Conservation (phyloP, 108 stramenopile genomes). For the Cyclotella choctawhatcheeana region DNA sequence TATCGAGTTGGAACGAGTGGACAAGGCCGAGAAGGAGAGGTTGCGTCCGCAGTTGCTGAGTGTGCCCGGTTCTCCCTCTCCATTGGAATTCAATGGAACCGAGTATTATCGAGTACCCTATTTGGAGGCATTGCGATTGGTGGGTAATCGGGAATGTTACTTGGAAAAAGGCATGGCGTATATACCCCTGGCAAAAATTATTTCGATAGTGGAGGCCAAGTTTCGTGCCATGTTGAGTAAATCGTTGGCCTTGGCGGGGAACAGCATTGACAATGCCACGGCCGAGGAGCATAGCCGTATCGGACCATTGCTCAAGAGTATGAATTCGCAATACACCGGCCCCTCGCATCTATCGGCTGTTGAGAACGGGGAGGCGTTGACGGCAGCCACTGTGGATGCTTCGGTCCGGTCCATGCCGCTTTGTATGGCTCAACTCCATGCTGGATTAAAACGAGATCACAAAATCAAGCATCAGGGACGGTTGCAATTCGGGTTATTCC, state of each 20-base stretch:
- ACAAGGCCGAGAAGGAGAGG: conserved; percentile 55
- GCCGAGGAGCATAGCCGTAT: conserved; percentile 59
- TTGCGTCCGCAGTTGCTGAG: conserved; percentile 35
- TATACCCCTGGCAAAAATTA: conserved; percentile 84
- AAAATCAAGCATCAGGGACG: conserved; percentile 96
- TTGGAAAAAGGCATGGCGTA: conserved; percentile 88
- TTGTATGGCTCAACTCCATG: conserved; percentile 94
- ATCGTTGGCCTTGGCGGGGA: conserved; percentile 70
- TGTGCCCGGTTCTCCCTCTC: conserved; percentile 41
- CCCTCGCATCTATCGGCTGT: conserved; percentile 35
- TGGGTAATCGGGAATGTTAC: conserved; percentile 81
- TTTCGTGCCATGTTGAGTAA: conserved; percentile 80
- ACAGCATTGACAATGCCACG: conserved; percentile 40
- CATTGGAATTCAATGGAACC: conserved; percentile 49
- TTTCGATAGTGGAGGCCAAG: conserved; percentile 77
- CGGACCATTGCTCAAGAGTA: conserved; percentile 82
- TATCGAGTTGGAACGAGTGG: conserved; percentile 69
- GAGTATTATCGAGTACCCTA: conserved; percentile 93
- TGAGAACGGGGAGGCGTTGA: conserved; percentile 49
- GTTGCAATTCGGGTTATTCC: conserved; percentile 96
- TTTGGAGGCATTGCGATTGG: conserved; percentile 86
- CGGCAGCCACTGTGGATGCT: conserved; percentile 70
- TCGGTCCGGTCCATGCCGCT: conserved; percentile 88
- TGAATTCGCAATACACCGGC: conserved; percentile 85
- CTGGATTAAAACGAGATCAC: conserved; percentile 80